Base-by-base conservation (phyloP, 495 filamentous ascomycete genomes). In the Recurvomyces mirabilis region DNA sequence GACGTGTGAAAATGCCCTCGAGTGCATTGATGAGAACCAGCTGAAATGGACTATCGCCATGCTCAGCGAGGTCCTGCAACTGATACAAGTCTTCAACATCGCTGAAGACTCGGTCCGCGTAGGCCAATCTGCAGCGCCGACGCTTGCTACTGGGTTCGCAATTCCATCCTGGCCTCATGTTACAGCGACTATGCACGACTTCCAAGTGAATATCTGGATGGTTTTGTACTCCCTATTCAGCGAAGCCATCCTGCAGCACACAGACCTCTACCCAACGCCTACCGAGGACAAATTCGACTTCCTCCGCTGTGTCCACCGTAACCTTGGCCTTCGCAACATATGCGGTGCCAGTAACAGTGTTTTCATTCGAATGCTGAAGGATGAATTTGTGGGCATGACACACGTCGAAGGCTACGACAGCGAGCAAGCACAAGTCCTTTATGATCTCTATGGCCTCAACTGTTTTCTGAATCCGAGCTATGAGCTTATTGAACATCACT, bases 161-260 rank as follows among this genome's bases (percentile, higher is more conserved):
- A 52, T 64, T 18, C 25, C 45, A 1, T 38, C 51, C 4, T 80
- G 85, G 47, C 71, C 78, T 36, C 75, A 73, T 19, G 87, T 79
- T 57, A 72, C 94, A 30, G 20, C 19, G 4, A 31, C 23, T 19
- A 25, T 49, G 7, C 76, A 85, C 26, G 88, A 95, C 46, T 84
- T 93, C 73, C 82, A 94, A 50, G 79, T 96, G 5, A 77, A 84
- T 31, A 78, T 78, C 21, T 96, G 91, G 87, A 80, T 81, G 9
- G 62, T 95, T 23, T 75, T 82, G 43, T 82, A 81, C 59, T 73
- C 74, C 0, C 67, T 94, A 40, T 54, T 94, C 13, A 81, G 82
- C 49, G 81, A 88, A 53, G 81, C 74, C 13, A 79, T 86, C 28
- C 54, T 65, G 0, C 84, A 91, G 53, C 79, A 81, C 43, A 56